A percentile compares a stretch with the other conserved stretches of the same genome.
These are phyloP conservation scores for Eimeria acervulina DNA, from an alignment of 169 alveolate genomes.

Conservation along the genomic window DNA sequence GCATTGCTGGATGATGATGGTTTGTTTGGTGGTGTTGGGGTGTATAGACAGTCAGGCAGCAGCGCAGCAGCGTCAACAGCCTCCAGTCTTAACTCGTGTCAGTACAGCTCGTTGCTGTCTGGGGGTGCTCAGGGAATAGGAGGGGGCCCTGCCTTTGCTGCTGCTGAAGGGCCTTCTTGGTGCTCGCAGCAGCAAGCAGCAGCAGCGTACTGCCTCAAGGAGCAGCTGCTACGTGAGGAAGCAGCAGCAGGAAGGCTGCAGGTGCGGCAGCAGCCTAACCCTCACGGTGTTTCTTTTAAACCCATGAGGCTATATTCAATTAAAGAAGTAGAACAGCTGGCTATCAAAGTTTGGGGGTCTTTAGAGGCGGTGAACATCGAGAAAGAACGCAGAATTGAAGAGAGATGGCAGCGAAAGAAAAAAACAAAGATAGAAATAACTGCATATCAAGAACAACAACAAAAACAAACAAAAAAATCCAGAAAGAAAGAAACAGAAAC, in stretches of 20 bases:
- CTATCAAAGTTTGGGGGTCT: constrained; percentile 6
- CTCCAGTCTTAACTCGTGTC: neutral
- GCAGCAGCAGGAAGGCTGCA: constrained; percentile 51
- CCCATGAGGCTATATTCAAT: constrained; percentile 17
- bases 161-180: neutral
- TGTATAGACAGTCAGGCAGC: neutral
- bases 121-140: neutral
- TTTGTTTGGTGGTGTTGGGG: too few species aligned
- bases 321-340: neutral
- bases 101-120: neutral
- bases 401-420: neutral
- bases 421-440: neutral
- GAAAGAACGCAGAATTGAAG: constrained; percentile 35
- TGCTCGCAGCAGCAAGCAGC: constrained; percentile 64
- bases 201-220: neutral
- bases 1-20: neutral
- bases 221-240: constrained; percentile 16
- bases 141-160: neutral
- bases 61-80: neutral
- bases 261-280: constrained; percentile 19
- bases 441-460: neutral
- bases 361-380: neutral
- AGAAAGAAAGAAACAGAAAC: neutral
- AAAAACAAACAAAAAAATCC: neutral
- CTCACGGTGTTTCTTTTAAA: neutral